Percentiles rank a stretch among this genome's conserved stretches.
Evolutionary conservation across 345 rosid species (phyloP).

Genomic region (Anacardium occidentale): DNA sequence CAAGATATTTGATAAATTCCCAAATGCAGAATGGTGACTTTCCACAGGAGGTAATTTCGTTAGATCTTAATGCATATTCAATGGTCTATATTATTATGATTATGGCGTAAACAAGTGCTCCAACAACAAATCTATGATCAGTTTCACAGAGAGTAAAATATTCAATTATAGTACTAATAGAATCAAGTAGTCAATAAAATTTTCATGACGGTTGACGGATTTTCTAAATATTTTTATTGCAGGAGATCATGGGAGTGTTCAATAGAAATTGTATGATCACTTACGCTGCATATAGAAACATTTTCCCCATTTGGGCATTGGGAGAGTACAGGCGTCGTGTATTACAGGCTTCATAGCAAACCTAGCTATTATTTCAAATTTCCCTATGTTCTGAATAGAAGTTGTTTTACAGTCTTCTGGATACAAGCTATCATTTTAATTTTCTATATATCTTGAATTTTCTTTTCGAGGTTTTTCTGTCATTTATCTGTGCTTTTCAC

Average conservation of each 20-base stretch:
- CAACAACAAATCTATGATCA: background rate
- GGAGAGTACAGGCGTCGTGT: conserved; percentile 61
- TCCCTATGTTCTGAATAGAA: background rate
- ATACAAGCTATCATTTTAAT: too few relatives aligned
- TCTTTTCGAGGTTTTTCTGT: background rate
- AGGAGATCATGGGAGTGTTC: conserved; percentile 84
- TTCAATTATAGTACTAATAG: too few relatives aligned
- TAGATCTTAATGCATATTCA: background rate
- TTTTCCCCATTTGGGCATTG: conserved; percentile 69
- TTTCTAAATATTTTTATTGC: conserved; percentile 10
- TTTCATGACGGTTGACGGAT: background rate
- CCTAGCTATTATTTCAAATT: background rate
- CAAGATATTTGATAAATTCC: conserved; percentile 53
- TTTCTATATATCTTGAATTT: background rate
- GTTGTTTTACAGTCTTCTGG: too few relatives aligned
- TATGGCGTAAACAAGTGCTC: background rate
- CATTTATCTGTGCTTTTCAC: background rate
- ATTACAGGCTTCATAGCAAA: conserved; percentile 20
- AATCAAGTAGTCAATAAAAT: too few relatives aligned
- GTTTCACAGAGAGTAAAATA: background rate
- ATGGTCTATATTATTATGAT: background rate
- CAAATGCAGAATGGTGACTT: conserved; percentile 76
- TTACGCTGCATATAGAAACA: conserved; percentile 56
- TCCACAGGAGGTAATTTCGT: conserved; percentile 56
- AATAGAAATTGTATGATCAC: conserved; percentile 72